Evolutionary conservation across 2,329 filamentous ascomycete species (phyloP), one percentile per base, ranked within the genome.

Genomic region (Ceratocystis variospora): DNA sequence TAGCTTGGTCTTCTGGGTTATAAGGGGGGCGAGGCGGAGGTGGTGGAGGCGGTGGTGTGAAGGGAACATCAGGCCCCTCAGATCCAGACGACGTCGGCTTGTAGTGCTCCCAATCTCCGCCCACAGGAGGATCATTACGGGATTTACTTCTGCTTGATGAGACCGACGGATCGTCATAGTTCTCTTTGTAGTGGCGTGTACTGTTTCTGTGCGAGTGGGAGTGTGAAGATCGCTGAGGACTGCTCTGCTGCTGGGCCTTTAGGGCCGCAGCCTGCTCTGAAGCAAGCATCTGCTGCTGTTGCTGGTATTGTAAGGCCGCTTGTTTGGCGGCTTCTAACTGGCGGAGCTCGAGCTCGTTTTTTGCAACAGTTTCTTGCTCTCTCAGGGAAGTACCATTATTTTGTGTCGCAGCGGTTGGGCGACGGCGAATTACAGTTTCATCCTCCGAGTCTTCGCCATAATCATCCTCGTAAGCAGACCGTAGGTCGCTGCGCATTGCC

Each of bases 401-500:
- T 48, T 8, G 61, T 44, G 22, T 57, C 41, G 33, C 59, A 41
- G 59, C 66, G 31, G 66, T 55, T 8, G 66, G 62, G n/a, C 66
- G 61, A 22, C 66, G 62, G 22, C 62, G 62, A 19, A 64, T 61
- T 19, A 57, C 48, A 53, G 46, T 50, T 17, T 68, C 67, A 15
- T 68, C 67, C 37, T 64, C 67, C 7, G 67, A 68, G 19, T 68
- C 67, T 53, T 66, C 46, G 10, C 63, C 61, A 17, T 66, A 66
- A 25, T 68, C 62, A 12, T 68, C 67, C 15, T 77, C 76, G 46
- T 77, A 68, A 22, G 67, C 67, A 28, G 72, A 73, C 5, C 79
- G 74, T 19, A 81, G 70, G 68, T 81, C 79, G 69, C 80, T 81
- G 48, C 80, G 75, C 79, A 81, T 81, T 6, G 80, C 79, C 17